These are phyloP conservation scores for Tagetes patula DNA, from an alignment of 129 eudicot species.

Conservation along the genomic window DNA sequence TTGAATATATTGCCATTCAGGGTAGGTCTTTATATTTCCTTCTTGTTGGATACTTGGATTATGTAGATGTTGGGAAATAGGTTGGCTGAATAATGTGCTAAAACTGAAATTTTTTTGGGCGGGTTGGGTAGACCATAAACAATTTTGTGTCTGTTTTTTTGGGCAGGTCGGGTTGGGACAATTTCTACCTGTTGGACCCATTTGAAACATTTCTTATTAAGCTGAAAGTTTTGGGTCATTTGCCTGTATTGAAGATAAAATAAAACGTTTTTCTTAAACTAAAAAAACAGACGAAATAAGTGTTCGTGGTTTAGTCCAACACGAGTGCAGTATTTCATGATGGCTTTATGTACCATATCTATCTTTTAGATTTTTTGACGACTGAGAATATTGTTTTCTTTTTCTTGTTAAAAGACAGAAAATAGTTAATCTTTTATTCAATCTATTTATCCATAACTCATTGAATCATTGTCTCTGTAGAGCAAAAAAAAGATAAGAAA, in stretches of 20 bases:
- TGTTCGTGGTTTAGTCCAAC: not conserved
- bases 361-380: not conserved
- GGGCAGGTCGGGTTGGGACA: no score
- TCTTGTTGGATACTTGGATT: slow-evolving; percentile 15
- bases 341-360: not conserved
- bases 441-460: not conserved
- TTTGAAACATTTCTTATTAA: not conserved
- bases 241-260: not conserved
- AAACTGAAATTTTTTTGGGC: not conserved
- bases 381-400: not conserved
- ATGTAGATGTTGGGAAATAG: slow-evolving; percentile 10
- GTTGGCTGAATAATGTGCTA: not conserved
- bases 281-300: not conserved
- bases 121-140: not conserved
- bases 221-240: not conserved
- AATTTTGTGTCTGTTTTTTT: not conserved
- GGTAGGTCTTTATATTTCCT: slow-evolving; percentile 40
- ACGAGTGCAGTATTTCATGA: not conserved
- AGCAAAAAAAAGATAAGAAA: not conserved
- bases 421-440: not conserved
- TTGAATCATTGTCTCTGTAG: not conserved
- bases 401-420: not conserved
- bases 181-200: not conserved
- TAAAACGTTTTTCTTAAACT: not conserved
- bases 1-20: slow-evolving; percentile 84